These are phyloP conservation scores for Vishniacozyma victoriae DNA, from an alignment of 768 basidiomycete genomes.

Conservation along the genomic window DNA sequence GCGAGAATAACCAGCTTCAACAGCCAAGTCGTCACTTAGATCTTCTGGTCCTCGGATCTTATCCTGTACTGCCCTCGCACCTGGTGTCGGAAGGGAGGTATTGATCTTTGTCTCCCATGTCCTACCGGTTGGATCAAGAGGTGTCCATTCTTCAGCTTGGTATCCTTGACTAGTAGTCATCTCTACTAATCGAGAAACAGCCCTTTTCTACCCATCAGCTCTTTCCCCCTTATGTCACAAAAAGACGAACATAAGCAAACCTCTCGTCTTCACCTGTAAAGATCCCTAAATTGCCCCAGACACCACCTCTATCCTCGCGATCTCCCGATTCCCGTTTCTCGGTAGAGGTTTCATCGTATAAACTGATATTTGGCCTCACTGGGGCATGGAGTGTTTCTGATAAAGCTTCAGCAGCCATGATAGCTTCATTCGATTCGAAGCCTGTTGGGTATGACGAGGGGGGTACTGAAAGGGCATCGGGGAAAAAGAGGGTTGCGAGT, in stretches of 20 bases:
- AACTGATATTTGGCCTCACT: slow-evolving; percentile 56
- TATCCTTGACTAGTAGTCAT: slow-evolving; percentile 51
- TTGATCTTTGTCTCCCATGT: slow-evolving; percentile 44
- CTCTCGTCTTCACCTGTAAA: slow-evolving; percentile 59
- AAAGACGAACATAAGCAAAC: slow-evolving; percentile 53
- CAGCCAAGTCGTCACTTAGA: slow-evolving; percentile 32
- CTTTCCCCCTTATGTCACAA: neutral
- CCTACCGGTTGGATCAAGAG: slow-evolving; percentile 22
- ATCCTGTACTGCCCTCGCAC: too few relatives aligned
- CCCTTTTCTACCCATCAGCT: slow-evolving; percentile 51
- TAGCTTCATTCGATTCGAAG: slow-evolving; percentile 29
- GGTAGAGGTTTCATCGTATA: slow-evolving; percentile 50
- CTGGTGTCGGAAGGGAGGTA: too few relatives aligned
- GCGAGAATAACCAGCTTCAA: slow-evolving; percentile 39
- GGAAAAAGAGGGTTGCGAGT: slow-evolving; percentile 55
- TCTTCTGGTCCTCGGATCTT: neutral
- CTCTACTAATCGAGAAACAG: slow-evolving; percentile 57
- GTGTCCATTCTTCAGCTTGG: slow-evolving; percentile 39
- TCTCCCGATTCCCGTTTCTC: slow-evolving; percentile 21
- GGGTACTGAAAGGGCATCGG: slow-evolving; percentile 49
- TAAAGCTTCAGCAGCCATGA: slow-evolving; percentile 53
- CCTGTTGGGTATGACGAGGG: slow-evolving; percentile 40
- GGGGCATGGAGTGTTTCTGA: slow-evolving; percentile 52
- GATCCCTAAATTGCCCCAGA: slow-evolving; percentile 55
- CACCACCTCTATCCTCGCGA: slow-evolving; percentile 21